Percentiles rank a stretch among this genome's conserved stretches.
phyloP scores from a whole-genome alignment of 202 grass and related monocot genomes.

The Schoenoplectus tabernaemontani region DNA sequence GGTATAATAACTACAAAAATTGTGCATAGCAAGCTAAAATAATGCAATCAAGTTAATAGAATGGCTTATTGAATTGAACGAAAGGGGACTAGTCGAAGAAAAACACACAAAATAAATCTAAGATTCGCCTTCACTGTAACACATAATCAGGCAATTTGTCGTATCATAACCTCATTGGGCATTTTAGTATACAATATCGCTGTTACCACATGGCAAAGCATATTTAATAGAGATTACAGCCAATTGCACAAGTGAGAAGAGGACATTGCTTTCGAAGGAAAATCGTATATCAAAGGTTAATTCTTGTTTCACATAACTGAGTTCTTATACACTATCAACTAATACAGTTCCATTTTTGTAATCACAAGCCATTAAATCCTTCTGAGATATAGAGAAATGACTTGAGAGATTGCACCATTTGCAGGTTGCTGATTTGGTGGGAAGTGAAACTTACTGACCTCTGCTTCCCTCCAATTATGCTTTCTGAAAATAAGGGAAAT shows the following conservation, averaged over 20 bases:
- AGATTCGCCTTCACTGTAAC: background rate
- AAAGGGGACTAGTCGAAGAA: no score
- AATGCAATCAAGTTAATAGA: background rate
- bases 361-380: background rate
- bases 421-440: background rate
- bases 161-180: background rate
- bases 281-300: no score
- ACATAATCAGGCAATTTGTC: background rate
- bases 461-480: background rate
- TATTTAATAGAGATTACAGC: no score
- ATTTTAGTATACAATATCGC: background rate
- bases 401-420: background rate
- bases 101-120: background rate
- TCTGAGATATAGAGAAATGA: background rate
- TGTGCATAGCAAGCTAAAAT: background rate
- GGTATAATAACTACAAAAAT: background rate
- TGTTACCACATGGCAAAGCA: no score
- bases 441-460: background rate
- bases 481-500: conserved; percentile 1
- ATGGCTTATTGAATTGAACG: no score
- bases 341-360: background rate
- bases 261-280: no score
- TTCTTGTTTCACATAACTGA: background rate
- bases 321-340: conserved; percentile 10
- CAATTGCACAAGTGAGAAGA: no score